Evolutionary conservation across 2,329 filamentous ascomycete species (phyloP).

Genomic region (Pseudocercospora crystallina): DNA sequence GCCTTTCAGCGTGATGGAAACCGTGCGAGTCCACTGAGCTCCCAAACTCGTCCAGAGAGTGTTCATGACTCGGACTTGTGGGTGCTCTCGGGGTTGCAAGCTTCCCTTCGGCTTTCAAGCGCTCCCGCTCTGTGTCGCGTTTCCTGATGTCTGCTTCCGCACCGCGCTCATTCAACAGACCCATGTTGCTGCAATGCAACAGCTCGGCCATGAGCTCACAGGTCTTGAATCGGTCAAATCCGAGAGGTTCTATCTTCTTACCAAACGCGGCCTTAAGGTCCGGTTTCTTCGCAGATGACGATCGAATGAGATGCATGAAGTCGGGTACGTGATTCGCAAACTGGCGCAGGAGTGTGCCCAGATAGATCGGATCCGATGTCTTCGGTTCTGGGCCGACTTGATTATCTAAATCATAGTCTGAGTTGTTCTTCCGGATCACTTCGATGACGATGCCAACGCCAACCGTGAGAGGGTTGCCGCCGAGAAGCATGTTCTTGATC

Average conservation of each 20-base stretch:
- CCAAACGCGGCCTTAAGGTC: conserved; percentile 86
- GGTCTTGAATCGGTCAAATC: conserved; percentile 97
- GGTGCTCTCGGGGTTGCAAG: conserved; percentile 59
- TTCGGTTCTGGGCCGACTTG: conserved; percentile 74
- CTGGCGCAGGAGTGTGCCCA: conserved; percentile 82
- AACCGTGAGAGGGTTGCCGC: conserved; percentile 91
- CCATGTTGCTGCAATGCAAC: conserved; percentile 98
- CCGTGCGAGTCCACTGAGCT: conserved; percentile 54
- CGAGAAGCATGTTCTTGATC: conserved; percentile 87
- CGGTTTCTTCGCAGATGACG: conserved; percentile 69
- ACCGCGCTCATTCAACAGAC: conserved; percentile 84
- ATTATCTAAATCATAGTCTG: conserved; percentile 94
- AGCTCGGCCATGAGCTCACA: conserved; percentile 98
- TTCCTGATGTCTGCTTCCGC: conserved; percentile 81
- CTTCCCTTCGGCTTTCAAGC: conserved; percentile 73
- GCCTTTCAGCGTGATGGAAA: conserved; percentile 51
- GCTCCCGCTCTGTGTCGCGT: conserved; percentile 78
- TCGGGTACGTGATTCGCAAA: conserved; percentile 90
- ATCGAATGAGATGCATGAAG: conserved; percentile 88
- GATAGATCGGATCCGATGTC: conserved; percentile 93
- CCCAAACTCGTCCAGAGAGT: conserved; percentile 46
- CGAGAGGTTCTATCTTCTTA: conserved; percentile 84
- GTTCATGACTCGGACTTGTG: conserved; percentile 57
- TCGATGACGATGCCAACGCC: conserved; percentile 97
- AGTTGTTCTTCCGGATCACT: conserved; percentile 98